Conservation (phyloP, 495 filamentous ascomycete genomes). For the Xylaria grammica region DNA sequence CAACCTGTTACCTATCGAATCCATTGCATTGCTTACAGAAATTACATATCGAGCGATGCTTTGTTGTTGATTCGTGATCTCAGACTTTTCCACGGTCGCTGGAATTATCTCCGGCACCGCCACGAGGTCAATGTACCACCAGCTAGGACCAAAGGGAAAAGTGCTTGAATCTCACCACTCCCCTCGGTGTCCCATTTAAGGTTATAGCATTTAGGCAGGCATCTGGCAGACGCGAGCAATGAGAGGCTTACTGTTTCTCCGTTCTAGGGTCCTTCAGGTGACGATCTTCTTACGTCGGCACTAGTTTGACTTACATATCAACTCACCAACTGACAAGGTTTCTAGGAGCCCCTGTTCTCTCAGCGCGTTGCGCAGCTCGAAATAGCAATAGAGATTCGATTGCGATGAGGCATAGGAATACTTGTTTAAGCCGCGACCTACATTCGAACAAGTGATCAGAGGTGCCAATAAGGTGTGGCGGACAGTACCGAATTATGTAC, state of each 20-base stretch:
- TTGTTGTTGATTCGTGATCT: too few species aligned
- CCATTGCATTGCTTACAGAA: background rate
- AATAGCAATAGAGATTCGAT: background rate
- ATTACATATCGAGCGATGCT: background rate
- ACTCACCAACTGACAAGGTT: background rate
- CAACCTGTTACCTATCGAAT: background rate
- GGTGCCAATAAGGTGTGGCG: conserved; percentile 16
- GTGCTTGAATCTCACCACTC: background rate
- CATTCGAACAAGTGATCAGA: background rate
- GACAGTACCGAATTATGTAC: background rate
- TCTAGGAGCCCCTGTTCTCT: background rate
- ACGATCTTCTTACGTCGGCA: background rate
- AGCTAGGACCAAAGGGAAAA: background rate
- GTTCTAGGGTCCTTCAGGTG: background rate
- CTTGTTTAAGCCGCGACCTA: background rate
- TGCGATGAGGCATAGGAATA: background rate
- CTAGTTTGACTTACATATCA: background rate
- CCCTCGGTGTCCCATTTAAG: background rate
- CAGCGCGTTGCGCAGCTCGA: background rate
- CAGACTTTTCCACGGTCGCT: too few species aligned
- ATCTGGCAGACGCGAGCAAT: background rate
- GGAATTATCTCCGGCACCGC: background rate
- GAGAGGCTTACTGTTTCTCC: conserved; percentile 15
- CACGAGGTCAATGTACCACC: background rate
- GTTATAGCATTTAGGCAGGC: background rate